Evolutionary conservation across 1,284 basidiomycete species (phyloP), one percentile per base, ranked within the genome.

Genomic region (Acaromyces ingoldii): DNA sequence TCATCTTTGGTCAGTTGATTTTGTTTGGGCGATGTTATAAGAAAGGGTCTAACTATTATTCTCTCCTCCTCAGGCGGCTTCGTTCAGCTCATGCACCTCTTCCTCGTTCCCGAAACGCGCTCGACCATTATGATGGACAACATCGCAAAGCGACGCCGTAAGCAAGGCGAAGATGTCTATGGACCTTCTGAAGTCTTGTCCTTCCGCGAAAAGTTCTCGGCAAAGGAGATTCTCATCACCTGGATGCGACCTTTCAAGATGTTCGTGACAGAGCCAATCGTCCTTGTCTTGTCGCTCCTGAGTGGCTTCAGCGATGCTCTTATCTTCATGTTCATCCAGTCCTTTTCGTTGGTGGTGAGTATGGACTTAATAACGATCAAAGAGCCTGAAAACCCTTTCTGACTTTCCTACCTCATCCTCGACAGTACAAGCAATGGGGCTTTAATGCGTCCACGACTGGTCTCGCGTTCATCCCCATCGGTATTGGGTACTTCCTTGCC

Each of bases 281-380:
- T 79, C 13, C 67, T 78, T 6, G 76, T 57, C 53, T 65, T 76
- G 9, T 78, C 77, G 25, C 70, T 78, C 11, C 65, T 79, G 9
- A 76, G 74, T 19, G 77, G 78, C 42, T 79, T 78, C 70, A 71
- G 68, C 29, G 72, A 74, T 55, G 70, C 66, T 37, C 62, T 75
- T 38, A 78, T 79, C 60, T 79, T 79, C 57, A 77, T 75, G 40
- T 78, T 78, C 64, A 54, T 77, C 38, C 74, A 79, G 56, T 72
- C 74, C 0, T 78, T 77, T 66, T 61, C 65, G 5, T 71, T 75
- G 1, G 76, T 79, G n/a, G n/a, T n/a, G n/a, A n/a, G n/a, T n/a
- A n/a, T n/a, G n/a, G n/a, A n/a, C n/a, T n/a, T n/a, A n/a, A n/a
- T n/a, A n/a, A n/a, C n/a, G n/a, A n/a, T n/a, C n/a, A n/a, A n/a